Percentiles rank a stretch among this genome's conserved stretches.
phyloP scores from a whole-genome alignment of 1,284 basidiomycete species.

The Rhodotorula sp. region DNA sequence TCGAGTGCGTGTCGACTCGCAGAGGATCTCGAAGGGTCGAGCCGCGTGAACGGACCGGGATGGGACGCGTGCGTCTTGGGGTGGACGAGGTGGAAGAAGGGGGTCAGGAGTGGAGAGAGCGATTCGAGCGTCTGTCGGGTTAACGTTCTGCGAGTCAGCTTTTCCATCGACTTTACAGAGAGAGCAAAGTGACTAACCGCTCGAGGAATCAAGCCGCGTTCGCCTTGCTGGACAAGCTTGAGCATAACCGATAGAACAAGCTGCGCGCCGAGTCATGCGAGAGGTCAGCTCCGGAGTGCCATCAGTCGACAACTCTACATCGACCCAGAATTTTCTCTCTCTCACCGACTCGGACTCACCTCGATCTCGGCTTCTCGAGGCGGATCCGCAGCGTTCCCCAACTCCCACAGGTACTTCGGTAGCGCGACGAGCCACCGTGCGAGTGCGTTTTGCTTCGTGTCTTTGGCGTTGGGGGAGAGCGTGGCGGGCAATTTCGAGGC shows the following conservation, averaged over 20 bases:
- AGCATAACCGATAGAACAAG: conserved; percentile 29
- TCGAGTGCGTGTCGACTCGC: conserved; percentile 52
- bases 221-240: conserved; percentile 30
- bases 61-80: conserved; percentile 53
- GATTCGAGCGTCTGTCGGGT: conserved; percentile 51
- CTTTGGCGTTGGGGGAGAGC: neutral
- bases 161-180: too few species aligned
- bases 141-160: conserved; percentile 33
- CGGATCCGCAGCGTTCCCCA: conserved; percentile 57
- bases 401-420: conserved; percentile 78
- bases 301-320: too few species aligned
- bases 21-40: neutral
- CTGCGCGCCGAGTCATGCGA: conserved; percentile 11
- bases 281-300: neutral
- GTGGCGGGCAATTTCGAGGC: conserved; percentile 36
- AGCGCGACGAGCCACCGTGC: conserved; percentile 64
- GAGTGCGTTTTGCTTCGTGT: neutral
- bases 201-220: conserved; percentile 10
- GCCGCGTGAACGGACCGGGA: conserved; percentile 22
- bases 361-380: conserved; percentile 56
- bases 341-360: conserved; percentile 51
- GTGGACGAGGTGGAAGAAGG: conserved; percentile 74
- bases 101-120: conserved; percentile 62
- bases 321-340: too few species aligned
- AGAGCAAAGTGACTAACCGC: neutral